Percentiles rank a stretch among this genome's conserved stretches.
Conservation (phyloP, 345 rosid species). For the Firmiana major region DNA sequence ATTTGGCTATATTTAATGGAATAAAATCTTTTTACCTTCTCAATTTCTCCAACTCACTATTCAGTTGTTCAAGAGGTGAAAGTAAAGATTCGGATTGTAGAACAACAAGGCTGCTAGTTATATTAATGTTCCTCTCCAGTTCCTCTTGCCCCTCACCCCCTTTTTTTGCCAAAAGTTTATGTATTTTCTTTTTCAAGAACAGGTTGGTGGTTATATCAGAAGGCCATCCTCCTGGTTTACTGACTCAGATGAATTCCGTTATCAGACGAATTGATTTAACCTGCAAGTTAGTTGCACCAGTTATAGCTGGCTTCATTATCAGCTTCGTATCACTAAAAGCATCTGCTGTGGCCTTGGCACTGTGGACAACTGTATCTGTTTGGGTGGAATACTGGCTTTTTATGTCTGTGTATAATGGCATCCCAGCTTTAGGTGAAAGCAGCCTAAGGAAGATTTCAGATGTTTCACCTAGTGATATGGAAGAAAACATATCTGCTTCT, state of each 20-base stretch:
- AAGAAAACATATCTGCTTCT: constrained; percentile 12
- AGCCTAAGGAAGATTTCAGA: constrained; percentile 44
- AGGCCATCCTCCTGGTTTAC: constrained; percentile 44
- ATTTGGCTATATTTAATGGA: neutral
- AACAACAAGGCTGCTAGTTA: neutral
- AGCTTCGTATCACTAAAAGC: constrained; percentile 76
- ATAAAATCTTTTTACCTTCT: neutral
- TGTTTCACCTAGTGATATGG: constrained; percentile 10
- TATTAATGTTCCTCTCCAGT: neutral
- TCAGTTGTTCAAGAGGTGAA: neutral
- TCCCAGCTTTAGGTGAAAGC: constrained; percentile 50
- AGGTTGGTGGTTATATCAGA: constrained; percentile 89
- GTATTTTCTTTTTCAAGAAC: constrained; percentile 1
- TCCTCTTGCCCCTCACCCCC: too few species aligned
- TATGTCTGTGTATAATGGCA: constrained; percentile 55
- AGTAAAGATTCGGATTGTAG: neutral
- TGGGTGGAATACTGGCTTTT: constrained; percentile 85
- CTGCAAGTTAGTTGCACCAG: constrained; percentile 84
- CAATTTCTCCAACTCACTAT: neutral
- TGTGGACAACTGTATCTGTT: constrained; percentile 48
- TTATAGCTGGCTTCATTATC: constrained; percentile 64
- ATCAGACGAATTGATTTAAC: constrained; percentile 74
- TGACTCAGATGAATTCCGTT: constrained; percentile 67
- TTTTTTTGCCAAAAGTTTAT: neutral
- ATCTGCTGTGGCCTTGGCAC: constrained; percentile 61